A percentile compares a stretch with the other conserved stretches of the same genome.
Conservation (phyloP, 768 basidiomycete genomes). For the Pluteus cervinus region DNA sequence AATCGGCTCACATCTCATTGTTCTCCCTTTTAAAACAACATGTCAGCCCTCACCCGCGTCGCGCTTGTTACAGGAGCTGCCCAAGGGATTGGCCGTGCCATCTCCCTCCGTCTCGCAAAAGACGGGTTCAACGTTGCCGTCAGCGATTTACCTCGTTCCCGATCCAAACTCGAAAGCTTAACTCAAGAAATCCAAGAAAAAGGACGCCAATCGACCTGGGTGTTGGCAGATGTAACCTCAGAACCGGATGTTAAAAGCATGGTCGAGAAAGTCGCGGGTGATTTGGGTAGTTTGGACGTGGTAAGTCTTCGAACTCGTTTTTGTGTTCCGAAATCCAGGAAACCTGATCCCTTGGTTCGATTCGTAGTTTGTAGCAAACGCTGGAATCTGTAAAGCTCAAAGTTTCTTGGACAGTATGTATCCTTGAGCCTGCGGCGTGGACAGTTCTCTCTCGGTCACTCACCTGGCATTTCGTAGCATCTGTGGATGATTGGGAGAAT, state of each 20-base stretch:
- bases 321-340: too few species aligned
- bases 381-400: too few species aligned
- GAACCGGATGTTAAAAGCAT: not conserved
- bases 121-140: constrained; percentile 1
- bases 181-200: not conserved
- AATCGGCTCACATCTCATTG: too few species aligned
- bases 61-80: constrained; percentile 2
- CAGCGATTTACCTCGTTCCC: not conserved
- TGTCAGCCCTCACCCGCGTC: not conserved
- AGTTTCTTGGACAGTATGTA: too few species aligned
- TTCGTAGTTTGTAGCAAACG: too few species aligned
- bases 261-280: not conserved
- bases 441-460: too few species aligned
- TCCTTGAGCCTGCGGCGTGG: too few species aligned
- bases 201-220: not conserved
- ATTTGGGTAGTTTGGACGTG: not conserved
- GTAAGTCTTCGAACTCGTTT: too few species aligned
- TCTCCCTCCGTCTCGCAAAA: not conserved
- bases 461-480: too few species aligned
- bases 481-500: constrained; percentile 24
- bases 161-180: not conserved
- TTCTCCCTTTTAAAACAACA: constrained; percentile 1
- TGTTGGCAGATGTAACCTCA: not conserved
- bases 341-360: too few species aligned
- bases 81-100: constrained; percentile 1